Percentiles rank a stretch among this genome's conserved stretches.
Conservation (phyloP, 495 filamentous ascomycete genomes). For the Pyronema omphalodes region DNA sequence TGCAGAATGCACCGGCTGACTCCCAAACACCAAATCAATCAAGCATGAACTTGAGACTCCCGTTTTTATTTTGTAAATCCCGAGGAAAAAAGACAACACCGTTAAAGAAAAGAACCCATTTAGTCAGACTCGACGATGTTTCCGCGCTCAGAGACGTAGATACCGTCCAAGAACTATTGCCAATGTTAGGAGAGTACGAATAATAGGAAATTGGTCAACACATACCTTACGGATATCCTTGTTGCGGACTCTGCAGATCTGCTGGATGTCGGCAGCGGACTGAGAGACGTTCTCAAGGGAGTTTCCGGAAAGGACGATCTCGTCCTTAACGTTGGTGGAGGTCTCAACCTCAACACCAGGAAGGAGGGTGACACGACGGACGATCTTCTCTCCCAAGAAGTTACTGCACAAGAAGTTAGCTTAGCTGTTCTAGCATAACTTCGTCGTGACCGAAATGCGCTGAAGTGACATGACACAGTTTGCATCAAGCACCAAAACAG, state of each 20-base stretch:
- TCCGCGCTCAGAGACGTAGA: constrained; percentile 95
- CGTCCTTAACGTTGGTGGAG: constrained; percentile 87
- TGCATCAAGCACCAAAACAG: too few species aligned
- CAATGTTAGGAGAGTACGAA: neutral
- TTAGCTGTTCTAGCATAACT: neutral
- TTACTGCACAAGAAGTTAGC: constrained; percentile 39
- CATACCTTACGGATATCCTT: constrained; percentile 99
- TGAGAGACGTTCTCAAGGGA: constrained; percentile 92
- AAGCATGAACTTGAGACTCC: constrained; percentile 8
- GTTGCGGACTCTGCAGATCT: constrained; percentile 96
- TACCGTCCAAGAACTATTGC: constrained; percentile 87
- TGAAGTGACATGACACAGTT: too few species aligned
- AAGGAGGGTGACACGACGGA: constrained; percentile 75
- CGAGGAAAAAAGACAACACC: constrained; percentile 16
- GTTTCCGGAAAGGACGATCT: constrained; percentile 83
- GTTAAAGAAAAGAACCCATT: constrained; percentile 13
- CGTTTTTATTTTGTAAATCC: constrained; percentile 7
- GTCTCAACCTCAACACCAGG: constrained; percentile 74
- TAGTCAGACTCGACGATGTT: constrained; percentile 50
- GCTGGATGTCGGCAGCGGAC: constrained; percentile 95
- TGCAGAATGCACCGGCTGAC: neutral
- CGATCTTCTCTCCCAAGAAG: constrained; percentile 99
- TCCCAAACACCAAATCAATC: constrained; percentile 11
- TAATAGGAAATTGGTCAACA: neutral
- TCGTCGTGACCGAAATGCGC: too few species aligned